Conservation (phyloP, 2,329 filamentous ascomycete species). For the Cladosporium sp. region DNA sequence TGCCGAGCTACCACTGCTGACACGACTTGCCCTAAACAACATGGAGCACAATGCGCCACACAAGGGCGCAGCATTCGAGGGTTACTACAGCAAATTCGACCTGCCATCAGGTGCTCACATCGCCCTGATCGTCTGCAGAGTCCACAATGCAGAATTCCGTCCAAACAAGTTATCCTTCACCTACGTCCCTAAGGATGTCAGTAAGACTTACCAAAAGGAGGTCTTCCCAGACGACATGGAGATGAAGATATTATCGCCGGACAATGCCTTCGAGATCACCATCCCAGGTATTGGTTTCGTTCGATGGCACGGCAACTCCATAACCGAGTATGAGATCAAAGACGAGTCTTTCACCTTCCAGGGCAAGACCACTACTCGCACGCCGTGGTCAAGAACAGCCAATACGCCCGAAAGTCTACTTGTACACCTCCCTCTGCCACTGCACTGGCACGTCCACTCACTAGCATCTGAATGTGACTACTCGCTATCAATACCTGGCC, state of each 20-base stretch:
- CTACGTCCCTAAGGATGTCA: constrained; percentile 43
- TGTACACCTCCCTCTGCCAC: constrained; percentile 48
- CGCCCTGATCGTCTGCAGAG: constrained; percentile 49
- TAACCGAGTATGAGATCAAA: constrained; percentile 40
- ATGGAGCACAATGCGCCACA: constrained; percentile 49
- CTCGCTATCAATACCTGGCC: constrained; percentile 39
- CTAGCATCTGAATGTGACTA: constrained; percentile 44
- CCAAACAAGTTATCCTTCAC: constrained; percentile 52
- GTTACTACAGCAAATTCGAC: constrained; percentile 53
- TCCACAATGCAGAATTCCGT: constrained; percentile 42
- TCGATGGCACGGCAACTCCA: constrained; percentile 38
- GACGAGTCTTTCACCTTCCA: constrained; percentile 42
- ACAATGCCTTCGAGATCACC: constrained; percentile 43
- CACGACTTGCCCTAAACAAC: neutral
- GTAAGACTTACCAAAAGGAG: constrained; percentile 43
- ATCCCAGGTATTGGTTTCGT: constrained; percentile 44
- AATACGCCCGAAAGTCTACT: constrained; percentile 49
- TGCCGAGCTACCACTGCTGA: neutral
- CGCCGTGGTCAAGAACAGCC: constrained; percentile 40
- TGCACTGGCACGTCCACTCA: constrained; percentile 55
- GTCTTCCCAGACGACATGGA: constrained; percentile 46
- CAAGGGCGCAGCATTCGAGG: constrained; percentile 46
- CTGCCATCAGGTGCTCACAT: constrained; percentile 49
- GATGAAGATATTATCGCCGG: constrained; percentile 30
- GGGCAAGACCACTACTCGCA: constrained; percentile 41